phyloP scores from a whole-genome alignment of 495 filamentous ascomycete species.

The Opeltia flavorubescens region DNA sequence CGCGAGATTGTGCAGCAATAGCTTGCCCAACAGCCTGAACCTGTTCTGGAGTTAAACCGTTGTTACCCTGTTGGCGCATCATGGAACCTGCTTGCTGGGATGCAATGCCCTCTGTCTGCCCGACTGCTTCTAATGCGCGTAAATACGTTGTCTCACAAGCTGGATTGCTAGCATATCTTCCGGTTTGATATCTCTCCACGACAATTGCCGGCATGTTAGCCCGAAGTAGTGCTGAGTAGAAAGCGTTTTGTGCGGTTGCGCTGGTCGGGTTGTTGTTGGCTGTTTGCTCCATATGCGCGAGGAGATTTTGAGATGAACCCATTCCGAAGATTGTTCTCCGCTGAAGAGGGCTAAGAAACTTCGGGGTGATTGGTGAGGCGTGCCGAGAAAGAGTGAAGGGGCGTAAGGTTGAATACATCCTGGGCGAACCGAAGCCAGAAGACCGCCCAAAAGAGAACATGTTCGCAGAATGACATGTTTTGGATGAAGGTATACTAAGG shows the following conservation, averaged over 20 bases:
- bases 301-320: slow-evolving; percentile 39
- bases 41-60: slow-evolving; percentile 37
- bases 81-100: slow-evolving; percentile 14
- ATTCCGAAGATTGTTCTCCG: slow-evolving; percentile 40
- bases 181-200: slow-evolving; percentile 73
- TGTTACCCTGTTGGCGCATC: slow-evolving; percentile 18
- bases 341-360: not conserved
- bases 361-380: not conserved
- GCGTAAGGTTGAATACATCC: not conserved
- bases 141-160: slow-evolving; percentile 60
- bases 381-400: not conserved
- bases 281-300: slow-evolving; percentile 66
- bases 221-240: slow-evolving; percentile 81
- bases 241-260: slow-evolving; percentile 74
- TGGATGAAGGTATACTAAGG: slow-evolving; percentile 3
- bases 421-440: not conserved
- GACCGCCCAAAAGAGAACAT: not conserved
- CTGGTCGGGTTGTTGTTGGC: slow-evolving; percentile 85
- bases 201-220: slow-evolving; percentile 88
- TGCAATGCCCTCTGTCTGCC: slow-evolving; percentile 34
- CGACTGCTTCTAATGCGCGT: slow-evolving; percentile 55
- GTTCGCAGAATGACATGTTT: not conserved
- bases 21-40: slow-evolving; percentile 79
- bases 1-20: slow-evolving; percentile 58
- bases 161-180: slow-evolving; percentile 65